Evolutionary conservation across 192 early-diverging fungal genomes (phyloP).

Genomic region (Spinellus fusiger): DNA sequence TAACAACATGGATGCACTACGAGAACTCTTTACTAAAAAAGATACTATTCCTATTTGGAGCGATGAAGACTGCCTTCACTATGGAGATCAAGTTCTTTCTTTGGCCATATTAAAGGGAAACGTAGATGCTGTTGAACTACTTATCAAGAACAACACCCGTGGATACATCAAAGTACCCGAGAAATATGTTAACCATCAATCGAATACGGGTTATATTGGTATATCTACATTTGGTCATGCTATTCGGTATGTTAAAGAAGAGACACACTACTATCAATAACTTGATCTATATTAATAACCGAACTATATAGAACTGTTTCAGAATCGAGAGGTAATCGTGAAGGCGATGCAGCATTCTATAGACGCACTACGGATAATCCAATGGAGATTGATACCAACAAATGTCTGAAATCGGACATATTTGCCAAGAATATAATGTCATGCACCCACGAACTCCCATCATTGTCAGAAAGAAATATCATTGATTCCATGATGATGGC

Average conservation of each 20-base stretch:
- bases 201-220: slow-evolving; percentile 8
- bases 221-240: slow-evolving; percentile 8
- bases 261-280: not conserved
- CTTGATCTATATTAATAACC: not conserved
- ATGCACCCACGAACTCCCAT: not conserved
- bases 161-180: slow-evolving; percentile 1
- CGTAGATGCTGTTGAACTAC: not conserved
- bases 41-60: slow-evolving; percentile 1
- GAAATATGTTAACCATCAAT: not conserved
- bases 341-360: slow-evolving; percentile 41
- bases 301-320: slow-evolving; percentile 31
- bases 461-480: slow-evolving; percentile 1
- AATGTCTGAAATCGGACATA: not conserved
- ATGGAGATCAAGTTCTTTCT: not conserved
- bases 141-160: not conserved
- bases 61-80: not conserved
- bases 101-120: slow-evolving; percentile 14
- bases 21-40: not conserved
- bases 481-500: not conserved
- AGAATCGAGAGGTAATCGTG: slow-evolving; percentile 50
- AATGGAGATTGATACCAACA: not conserved
- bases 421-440: not conserved
- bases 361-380: not conserved
- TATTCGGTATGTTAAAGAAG: not conserved
- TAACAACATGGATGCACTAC: slow-evolving; percentile 13